Base-by-base conservation (phyloP, 2,329 filamentous ascomycete species). In the Monilinia fructicola region DNA sequence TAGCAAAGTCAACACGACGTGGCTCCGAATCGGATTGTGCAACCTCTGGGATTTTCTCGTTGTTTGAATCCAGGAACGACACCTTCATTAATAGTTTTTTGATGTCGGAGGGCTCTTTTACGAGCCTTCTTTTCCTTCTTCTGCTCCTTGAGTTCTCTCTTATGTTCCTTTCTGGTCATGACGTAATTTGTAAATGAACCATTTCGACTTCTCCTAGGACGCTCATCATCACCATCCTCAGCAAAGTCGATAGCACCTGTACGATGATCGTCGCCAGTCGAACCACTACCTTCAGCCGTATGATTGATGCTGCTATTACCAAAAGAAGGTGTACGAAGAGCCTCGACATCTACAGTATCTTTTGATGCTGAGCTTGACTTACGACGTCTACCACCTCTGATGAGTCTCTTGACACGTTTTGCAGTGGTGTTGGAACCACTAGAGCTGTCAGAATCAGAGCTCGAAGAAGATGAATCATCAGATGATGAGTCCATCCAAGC, bases 291-390 rank as follows among this genome's bases (percentile, higher is more conserved):
- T 40, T 67, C 54, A 31, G 65, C 65, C n/a, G 70, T 28, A 23
- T 60, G 73, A 38, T 68, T 69, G 28, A 71, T 68, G 31, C 71
- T 74, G 35, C 68, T 68, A 7, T 76, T 77, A 60, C 73, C 73
- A 54, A 73, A 78, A 76, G 80, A 81, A 12, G 81, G 79, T 23
- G 81, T 81, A 66, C 79, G 74, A 14, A 74, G 79, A 61, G 78
- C 77, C 28, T 69, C 69, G 4, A 78, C 73, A 6, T 54, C 68
- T 3, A 80, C 81, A 21, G 77, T 77, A 18, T 91, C 89, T 68
- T 85, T 85, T 31, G 88, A 93, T 73, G 87, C 87, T 44, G 84
- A 82, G 71, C 89, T 94, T 0, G 90, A 93, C 81, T 94, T 96
- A 70, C 86, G 87, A 73, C 86, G 72, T 63, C 73, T 86, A 64